Evolutionary conservation across 139 green algal species (phyloP), one percentile per base, ranked within the genome.

Genomic region (Tetradesmus obliquus): DNA sequence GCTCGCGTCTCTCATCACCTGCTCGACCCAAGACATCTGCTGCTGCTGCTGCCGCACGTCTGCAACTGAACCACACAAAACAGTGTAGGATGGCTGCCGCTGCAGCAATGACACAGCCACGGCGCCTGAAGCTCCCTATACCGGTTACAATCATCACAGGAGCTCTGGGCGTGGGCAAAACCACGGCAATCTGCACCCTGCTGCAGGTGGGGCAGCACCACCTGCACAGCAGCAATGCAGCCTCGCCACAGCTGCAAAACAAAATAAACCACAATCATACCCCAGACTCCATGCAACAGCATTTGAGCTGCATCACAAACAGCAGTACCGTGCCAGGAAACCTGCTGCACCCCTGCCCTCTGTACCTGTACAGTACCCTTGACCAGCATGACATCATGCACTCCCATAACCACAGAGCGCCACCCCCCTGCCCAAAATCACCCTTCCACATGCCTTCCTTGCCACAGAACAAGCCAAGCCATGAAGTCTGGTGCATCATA

Each of bases 141-240:
- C 93, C 93, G 0, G 88, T 93, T 0, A 93, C 90, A 8, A 95
- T 97, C 7, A 53, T 98, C 7, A 97, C 95, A 12, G 96, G 96
- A 3, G 69, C 87, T 0, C 92, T 98, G 19, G 95, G 93, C 0
- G 87, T 90, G 0, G 96, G 96, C 55, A 98, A 98, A 66, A 98
- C 96, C 5, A 97, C 96, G 7, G 80, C 89, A 5, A 86, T 98
- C 0, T 66, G 55, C 0, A 24, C 81, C 22, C 89, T 97, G 53
- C 60, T 98, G 20, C 2, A 76, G 66, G 66, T 76, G 17, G 66
- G 66, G 66, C 66, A 76, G 66, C 66, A 13, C 8, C 10, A 13
- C 66, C n/a, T 24, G 66, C 66, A 24, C 1, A 76, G 13, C 66
- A 24, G 66, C 66, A 4, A 4, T 5, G 17, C 66, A 24, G 13